phyloP scores from a whole-genome alignment of 352 stramenopile genomes.

The Pythium aquatile region DNA sequence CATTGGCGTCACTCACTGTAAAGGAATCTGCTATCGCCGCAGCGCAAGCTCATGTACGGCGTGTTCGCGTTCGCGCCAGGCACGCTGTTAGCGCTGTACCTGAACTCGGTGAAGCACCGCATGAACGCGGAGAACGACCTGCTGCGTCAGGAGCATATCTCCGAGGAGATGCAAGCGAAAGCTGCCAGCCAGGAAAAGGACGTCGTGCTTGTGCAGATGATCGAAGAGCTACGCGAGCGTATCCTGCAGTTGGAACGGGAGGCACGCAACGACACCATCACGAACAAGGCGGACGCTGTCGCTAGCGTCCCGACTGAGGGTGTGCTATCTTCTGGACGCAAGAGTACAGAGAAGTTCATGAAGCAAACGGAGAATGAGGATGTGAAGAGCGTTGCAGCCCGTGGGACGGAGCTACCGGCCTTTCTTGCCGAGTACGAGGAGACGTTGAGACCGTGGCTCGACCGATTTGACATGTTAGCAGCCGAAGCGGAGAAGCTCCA shows the following conservation, averaged over 20 bases:
- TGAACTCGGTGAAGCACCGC: slow-evolving; percentile 64
- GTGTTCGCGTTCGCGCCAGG: slow-evolving; percentile 69
- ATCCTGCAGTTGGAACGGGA: slow-evolving; percentile 54
- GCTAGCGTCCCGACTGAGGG: background rate
- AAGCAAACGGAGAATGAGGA: background rate
- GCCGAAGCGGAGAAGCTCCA: slow-evolving; percentile 5
- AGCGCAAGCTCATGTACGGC: slow-evolving; percentile 63
- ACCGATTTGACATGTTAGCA: slow-evolving; percentile 10
- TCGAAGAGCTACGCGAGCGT: slow-evolving; percentile 63
- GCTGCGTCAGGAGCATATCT: slow-evolving; percentile 30
- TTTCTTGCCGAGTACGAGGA: slow-evolving; percentile 20
- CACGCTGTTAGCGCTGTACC: slow-evolving; percentile 60
- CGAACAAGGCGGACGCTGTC: slow-evolving; percentile 8
- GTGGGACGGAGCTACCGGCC: background rate
- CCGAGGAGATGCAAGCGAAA: slow-evolving; percentile 40
- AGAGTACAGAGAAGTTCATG: background rate
- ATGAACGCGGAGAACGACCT: slow-evolving; percentile 72
- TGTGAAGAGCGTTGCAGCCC: background rate
- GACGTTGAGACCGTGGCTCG: slow-evolving; percentile 13
- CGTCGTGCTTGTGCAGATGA: slow-evolving; percentile 39
- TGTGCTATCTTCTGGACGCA: background rate
- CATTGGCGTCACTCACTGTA: background rate
- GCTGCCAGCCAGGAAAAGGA: slow-evolving; percentile 52
- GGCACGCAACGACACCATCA: slow-evolving; percentile 14
- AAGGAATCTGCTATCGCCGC: slow-evolving; percentile 64